Evolutionary conservation across 495 filamentous ascomycete genomes (phyloP).

Genomic region (Trichoderma reesei): DNA sequence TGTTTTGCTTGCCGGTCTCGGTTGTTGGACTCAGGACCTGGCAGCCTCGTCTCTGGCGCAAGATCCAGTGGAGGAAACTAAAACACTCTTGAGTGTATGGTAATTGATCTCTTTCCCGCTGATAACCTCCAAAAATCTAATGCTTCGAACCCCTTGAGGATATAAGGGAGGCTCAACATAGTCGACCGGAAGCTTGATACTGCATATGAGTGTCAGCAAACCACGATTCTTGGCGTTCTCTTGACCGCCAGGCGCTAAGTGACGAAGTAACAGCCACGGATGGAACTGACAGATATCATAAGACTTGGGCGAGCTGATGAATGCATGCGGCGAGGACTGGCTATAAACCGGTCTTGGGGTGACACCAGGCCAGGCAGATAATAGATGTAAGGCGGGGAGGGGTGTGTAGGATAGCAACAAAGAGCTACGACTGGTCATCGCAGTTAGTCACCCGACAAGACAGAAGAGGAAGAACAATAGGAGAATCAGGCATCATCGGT

Average conservation of each 20-base stretch:
- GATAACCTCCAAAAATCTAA: background rate
- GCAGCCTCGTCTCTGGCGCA: too few species aligned
- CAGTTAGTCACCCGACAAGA: background rate
- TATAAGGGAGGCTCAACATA: slow-evolving; percentile 6
- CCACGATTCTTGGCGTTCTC: too few species aligned
- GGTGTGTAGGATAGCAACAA: background rate
- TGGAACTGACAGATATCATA: background rate
- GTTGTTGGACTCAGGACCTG: too few species aligned
- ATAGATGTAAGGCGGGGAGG: background rate
- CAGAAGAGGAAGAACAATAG: too few species aligned
- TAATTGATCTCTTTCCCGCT: background rate
- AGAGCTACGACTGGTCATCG: background rate
- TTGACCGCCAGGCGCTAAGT: too few species aligned
- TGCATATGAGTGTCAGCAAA: too few species aligned
- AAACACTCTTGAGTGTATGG: background rate
- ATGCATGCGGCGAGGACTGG: background rate
- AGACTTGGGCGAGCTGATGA: background rate
- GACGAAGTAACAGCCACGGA: background rate
- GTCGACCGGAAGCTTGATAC: background rate
- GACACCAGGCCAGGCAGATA: background rate
- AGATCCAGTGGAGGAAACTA: too few species aligned
- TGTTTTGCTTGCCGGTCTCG: too few species aligned
- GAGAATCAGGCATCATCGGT: too few species aligned
- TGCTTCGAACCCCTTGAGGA: background rate
- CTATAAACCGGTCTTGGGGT: background rate